phyloP scores from a whole-genome alignment of 2,329 filamentous ascomycete species.

The Chaetomium olivaceum region DNA sequence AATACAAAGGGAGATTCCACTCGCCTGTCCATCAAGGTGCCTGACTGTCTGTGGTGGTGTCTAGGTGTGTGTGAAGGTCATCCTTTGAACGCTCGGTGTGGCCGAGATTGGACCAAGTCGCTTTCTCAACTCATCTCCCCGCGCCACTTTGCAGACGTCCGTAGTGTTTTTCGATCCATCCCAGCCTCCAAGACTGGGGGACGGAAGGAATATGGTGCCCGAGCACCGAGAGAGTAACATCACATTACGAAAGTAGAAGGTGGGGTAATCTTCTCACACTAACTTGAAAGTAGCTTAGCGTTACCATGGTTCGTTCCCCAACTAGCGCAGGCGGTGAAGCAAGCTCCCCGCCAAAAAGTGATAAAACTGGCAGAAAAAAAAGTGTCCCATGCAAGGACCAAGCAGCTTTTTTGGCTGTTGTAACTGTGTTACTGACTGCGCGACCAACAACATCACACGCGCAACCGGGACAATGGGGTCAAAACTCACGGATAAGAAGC shows the following conservation, averaged over 20 bases:
- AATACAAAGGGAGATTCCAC: too few species aligned
- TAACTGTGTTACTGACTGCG: background rate
- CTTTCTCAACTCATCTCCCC: too few species aligned
- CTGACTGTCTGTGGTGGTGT: background rate
- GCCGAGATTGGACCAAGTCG: background rate
- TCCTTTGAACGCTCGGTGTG: background rate
- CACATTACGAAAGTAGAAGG: background rate
- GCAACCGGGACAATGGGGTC: conserved; percentile 42
- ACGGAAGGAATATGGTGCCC: too few species aligned
- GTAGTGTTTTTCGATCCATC: too few species aligned
- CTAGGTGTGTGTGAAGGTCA: too few species aligned
- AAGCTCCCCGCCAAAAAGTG: conserved; percentile 28
- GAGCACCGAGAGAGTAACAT: background rate
- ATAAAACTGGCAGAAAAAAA: conserved; percentile 33
- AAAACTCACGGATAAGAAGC: conserved; percentile 56
- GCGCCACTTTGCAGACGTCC: too few species aligned
- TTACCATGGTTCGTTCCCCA: background rate
- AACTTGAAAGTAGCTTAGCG: background rate
- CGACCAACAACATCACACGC: conserved; percentile 13
- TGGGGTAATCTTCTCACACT: background rate
- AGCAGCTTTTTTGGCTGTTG: conserved; percentile 25
- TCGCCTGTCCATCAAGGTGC: conserved; percentile 13
- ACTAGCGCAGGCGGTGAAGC: conserved; percentile 28
- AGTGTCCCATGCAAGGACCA: conserved; percentile 22
- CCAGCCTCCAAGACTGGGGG: too few species aligned